A percentile compares a stretch with the other conserved stretches of the same genome.
phyloP scores from a whole-genome alignment of 129 eudicot genomes.

The Centrapalus pauciflorus region DNA sequence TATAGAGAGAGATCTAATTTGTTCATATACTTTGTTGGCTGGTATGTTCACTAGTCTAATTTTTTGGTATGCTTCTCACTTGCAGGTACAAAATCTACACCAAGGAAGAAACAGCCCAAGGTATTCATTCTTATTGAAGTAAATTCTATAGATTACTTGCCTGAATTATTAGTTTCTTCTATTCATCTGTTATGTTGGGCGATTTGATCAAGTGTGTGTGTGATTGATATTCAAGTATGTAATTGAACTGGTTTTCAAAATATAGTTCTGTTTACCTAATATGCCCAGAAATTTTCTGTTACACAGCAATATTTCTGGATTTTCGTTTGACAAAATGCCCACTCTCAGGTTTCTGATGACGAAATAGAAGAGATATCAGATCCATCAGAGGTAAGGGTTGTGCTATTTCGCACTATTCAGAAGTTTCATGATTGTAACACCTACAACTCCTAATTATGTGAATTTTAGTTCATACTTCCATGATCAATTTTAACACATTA shows the following conservation, averaged over 20 bases:
- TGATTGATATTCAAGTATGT: not conserved
- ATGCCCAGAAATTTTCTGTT: not conserved
- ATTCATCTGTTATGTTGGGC: not conserved
- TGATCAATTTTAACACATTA: not conserved
- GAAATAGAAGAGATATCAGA: slow-evolving; percentile 72
- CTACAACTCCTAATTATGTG: not conserved
- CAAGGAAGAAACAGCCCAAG: slow-evolving; percentile 42
- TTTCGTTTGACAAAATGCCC: not conserved
- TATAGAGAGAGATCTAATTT: too few relatives aligned
- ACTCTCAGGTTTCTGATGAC: slow-evolving; percentile 55
- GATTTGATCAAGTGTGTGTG: too few relatives aligned
- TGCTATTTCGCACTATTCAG: not conserved
- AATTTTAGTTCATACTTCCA: not conserved
- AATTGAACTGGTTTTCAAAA: not conserved
- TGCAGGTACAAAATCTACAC: slow-evolving; percentile 37
- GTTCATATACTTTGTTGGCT: not conserved
- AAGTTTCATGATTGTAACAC: not conserved
- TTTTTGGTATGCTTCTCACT: slow-evolving; percentile 7
- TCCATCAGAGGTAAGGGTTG: slow-evolving; percentile 55
- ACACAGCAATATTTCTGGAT: slow-evolving; percentile 3
- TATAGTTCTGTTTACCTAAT: not conserved
- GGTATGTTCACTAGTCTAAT: not conserved
- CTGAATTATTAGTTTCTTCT: not conserved
- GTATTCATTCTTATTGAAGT: slow-evolving; percentile 18
- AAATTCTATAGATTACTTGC: not conserved